phyloP scores from a whole-genome alignment of 1,139 yeast genomes.

The Diutina sp. region DNA sequence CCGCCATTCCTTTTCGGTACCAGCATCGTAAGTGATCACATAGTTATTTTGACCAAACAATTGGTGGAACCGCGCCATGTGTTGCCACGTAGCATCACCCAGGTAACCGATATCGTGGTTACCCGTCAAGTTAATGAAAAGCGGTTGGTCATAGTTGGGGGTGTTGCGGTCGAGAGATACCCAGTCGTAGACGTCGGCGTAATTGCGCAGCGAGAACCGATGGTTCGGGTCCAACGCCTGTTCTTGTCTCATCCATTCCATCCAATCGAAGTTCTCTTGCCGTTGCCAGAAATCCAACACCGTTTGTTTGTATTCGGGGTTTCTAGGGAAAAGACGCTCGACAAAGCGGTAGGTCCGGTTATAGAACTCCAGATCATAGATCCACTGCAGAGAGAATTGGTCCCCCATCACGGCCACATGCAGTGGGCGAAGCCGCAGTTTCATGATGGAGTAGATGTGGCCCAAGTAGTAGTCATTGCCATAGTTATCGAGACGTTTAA shows the following conservation, averaged over 20 bases:
- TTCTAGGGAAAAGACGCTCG: conserved; percentile 48
- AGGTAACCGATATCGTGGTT: conserved; percentile 94
- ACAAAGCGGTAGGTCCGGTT: conserved; percentile 64
- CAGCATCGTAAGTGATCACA: conserved; percentile 56
- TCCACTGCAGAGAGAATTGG: conserved; percentile 92
- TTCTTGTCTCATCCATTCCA: conserved; percentile 26
- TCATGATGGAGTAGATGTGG: conserved; percentile 63
- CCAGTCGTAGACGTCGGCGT: conserved; percentile 59
- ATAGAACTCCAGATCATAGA: conserved; percentile 71
- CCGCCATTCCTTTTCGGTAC: conserved; percentile 62
- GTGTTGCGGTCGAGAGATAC: conserved; percentile 18
- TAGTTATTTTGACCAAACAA: conserved; percentile 79
- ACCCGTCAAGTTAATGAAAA: conserved; percentile 76
- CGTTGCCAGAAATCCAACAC: conserved; percentile 32
- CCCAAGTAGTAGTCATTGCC: conserved; percentile 87
- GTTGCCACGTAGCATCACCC: conserved; percentile 90
- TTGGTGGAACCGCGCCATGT: conserved; percentile 62
- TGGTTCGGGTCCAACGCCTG: conserved; percentile 19
- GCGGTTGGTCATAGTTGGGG: conserved; percentile 31
- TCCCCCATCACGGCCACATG: conserved; percentile 91
- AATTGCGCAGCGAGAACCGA: conserved; percentile 36
- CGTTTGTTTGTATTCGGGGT: conserved; percentile 32
- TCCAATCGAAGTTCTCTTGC: conserved; percentile 48
- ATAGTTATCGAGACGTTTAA: conserved; percentile 65
- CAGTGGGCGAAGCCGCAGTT: conserved; percentile 49